Conservation (phyloP, 2,329 filamentous ascomycete species). For the Drechslerella dactyloides region DNA sequence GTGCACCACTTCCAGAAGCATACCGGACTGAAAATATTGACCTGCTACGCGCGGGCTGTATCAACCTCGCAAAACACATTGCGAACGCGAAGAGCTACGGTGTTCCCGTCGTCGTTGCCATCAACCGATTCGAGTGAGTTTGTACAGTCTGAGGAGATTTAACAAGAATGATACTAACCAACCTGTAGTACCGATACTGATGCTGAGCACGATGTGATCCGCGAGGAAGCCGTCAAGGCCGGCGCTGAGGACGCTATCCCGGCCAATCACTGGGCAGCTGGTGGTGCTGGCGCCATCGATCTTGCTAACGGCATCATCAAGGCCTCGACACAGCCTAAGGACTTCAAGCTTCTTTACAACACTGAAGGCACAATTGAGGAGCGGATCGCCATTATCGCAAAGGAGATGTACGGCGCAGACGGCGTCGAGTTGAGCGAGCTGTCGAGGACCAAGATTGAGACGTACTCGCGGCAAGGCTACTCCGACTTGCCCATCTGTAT, state of each 20-base stretch:
- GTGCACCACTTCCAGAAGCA: constrained; percentile 80
- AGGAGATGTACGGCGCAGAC: constrained; percentile 91
- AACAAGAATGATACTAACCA: constrained; percentile 1
- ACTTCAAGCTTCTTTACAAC: constrained; percentile 86
- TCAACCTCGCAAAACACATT: constrained; percentile 96
- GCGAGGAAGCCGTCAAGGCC: constrained; percentile 87
- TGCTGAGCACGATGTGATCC: constrained; percentile 85
- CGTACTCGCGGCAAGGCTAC: constrained; percentile 88
- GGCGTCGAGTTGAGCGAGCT: constrained; percentile 91
- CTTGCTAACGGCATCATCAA: constrained; percentile 85
- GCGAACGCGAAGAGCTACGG: constrained; percentile 86
- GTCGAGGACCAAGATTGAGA: constrained; percentile 94
- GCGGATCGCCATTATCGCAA: constrained; percentile 87
- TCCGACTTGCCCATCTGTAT: constrained; percentile 93
- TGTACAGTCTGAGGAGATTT: not conserved
- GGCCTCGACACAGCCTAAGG: constrained; percentile 80
- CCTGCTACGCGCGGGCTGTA: constrained; percentile 83
- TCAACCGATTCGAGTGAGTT: constrained; percentile 80
- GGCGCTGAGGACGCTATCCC: constrained; percentile 93
- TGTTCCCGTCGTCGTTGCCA: constrained; percentile 91
- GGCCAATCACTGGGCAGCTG: constrained; percentile 96
- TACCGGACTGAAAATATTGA: constrained; percentile 95
- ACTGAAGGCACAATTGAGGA: constrained; percentile 80
- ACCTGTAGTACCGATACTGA: constrained; percentile 76
- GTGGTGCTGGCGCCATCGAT: constrained; percentile 86